Base-by-base conservation (phyloP, 2,329 filamentous ascomycete genomes). In the Ambrosiella beaveri region DNA sequence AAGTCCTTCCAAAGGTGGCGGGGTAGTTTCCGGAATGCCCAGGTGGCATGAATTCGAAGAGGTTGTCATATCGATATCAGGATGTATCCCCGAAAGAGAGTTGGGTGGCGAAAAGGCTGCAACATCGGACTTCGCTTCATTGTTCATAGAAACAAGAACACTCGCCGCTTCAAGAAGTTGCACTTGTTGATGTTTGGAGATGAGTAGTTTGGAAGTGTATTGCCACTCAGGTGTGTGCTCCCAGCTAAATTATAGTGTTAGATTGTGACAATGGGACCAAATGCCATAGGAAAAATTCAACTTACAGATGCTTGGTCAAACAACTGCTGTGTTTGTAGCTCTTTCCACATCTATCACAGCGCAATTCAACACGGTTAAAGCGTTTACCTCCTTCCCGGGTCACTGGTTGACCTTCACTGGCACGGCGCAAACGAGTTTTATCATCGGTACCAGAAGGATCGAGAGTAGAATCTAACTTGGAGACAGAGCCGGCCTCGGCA, bases 261-360 rank as follows among this genome's bases (percentile, higher is more conserved):
- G 53, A 27, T 19, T 15, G 13, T 35, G 35, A 17, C 35, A 11
- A 51, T 35, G 2, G 35, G 13, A 27, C 3, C 9, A 27, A 17
- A 35, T 19, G 19, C 3, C 8, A 27, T 27, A 1, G 9, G 8
- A 7, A 35, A 27, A n/a, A 19, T 51, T 35, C 27, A 27, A 95
- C 93, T 81, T 84, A 97, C 93, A 96, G 85, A 84, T 98, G 93
- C 82, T 97, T 98, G 71, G 88, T 94, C 78, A 98, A 82, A 82
- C 93, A 98, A 77, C 93, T 97, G 82, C 90, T 95, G 80, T 98
- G 93, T 83, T 98, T 98, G 82, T 98, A 98, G 74, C 89, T 89
- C 80, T 98, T 98, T 72, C 91, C 91, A 77, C 93, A 98, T 73
- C 90, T 91, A 70, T 95, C 88, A 76, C 93, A 98, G 72, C 86